Conservation (phyloP, 176 grass and related monocot genomes). For the Avena sativa region DNA sequence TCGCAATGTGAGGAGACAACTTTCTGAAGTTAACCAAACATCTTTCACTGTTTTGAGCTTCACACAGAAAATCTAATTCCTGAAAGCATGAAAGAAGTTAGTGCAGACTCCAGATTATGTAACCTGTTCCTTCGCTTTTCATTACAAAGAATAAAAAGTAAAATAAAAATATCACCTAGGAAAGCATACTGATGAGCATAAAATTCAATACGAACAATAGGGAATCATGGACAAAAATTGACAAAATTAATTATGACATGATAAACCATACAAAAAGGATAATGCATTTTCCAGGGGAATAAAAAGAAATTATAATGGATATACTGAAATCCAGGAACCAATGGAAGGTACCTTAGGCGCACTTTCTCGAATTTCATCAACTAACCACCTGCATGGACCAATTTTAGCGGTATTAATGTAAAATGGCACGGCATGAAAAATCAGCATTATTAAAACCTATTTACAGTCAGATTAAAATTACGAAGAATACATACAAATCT, state of each 20-base stretch:
- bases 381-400: constrained; percentile 79
- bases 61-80: constrained; percentile 91
- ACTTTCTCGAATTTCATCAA: constrained; percentile 94
- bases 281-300: constrained; percentile 34
- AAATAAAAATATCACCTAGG: constrained; percentile 32
- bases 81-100: constrained; percentile 48
- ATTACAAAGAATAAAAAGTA: constrained; percentile 20
- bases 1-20: constrained; percentile 77
- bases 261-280: not conserved
- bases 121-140: not conserved
- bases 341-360: constrained; percentile 73
- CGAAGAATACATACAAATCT: not conserved
- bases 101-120: constrained; percentile 3
- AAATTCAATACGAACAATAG: constrained; percentile 29
- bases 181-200: constrained; percentile 16
- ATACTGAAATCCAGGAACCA: not conserved
- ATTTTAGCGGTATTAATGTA: constrained; percentile 12
- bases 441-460: not conserved
- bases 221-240: constrained; percentile 26
- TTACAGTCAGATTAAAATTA: constrained; percentile 7
- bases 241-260: constrained; percentile 16
- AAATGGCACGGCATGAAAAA: constrained; percentile 4
- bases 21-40: constrained; percentile 88
- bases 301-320: not conserved
- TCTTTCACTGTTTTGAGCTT: constrained; percentile 86